These are phyloP conservation scores for Zasmidium cellare DNA, from an alignment of 2,329 filamentous ascomycete species.

Conservation along the genomic window DNA sequence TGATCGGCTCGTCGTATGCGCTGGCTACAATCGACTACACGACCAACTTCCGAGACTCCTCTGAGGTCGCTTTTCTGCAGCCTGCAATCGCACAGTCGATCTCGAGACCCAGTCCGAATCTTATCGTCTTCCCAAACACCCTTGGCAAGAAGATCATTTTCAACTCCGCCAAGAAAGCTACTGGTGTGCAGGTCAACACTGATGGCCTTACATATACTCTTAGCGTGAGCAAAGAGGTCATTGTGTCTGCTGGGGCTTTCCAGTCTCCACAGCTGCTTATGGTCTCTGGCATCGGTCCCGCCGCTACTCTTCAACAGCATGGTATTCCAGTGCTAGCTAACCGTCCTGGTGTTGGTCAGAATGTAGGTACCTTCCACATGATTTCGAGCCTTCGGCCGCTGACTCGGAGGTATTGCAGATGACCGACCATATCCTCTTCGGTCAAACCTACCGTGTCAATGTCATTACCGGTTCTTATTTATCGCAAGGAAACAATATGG, in stretches of 20 bases:
- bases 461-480: slow-evolving; percentile 7
- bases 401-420: neutral
- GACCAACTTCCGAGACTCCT: slow-evolving; percentile 14
- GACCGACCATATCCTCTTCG: slow-evolving; percentile 41
- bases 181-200: slow-evolving; percentile 28
- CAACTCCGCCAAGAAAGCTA: slow-evolving; percentile 31
- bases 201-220: slow-evolving; percentile 23
- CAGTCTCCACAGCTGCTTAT: slow-evolving; percentile 42
- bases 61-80: slow-evolving; percentile 30
- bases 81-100: slow-evolving; percentile 19
- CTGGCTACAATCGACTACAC: neutral
- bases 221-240: slow-evolving; percentile 42
- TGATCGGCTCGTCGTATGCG: neutral
- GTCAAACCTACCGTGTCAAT: slow-evolving; percentile 17
- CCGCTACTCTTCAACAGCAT: slow-evolving; percentile 31
- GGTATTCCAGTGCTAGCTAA: slow-evolving; percentile 31
- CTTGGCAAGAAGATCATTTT: slow-evolving; percentile 37
- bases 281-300: slow-evolving; percentile 33
- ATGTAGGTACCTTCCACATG: neutral
- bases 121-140: slow-evolving; percentile 35
- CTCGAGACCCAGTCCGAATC: slow-evolving; percentile 19
- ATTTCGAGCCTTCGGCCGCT: too few species aligned
- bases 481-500: slow-evolving; percentile 14
- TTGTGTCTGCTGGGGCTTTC: slow-evolving; percentile 45
- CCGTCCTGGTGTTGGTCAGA: slow-evolving; percentile 32